Percentiles rank a stretch among this genome's conserved stretches.
phyloP scores from a whole-genome alignment of 495 filamentous ascomycete genomes.

The Acidomyces sp. region DNA sequence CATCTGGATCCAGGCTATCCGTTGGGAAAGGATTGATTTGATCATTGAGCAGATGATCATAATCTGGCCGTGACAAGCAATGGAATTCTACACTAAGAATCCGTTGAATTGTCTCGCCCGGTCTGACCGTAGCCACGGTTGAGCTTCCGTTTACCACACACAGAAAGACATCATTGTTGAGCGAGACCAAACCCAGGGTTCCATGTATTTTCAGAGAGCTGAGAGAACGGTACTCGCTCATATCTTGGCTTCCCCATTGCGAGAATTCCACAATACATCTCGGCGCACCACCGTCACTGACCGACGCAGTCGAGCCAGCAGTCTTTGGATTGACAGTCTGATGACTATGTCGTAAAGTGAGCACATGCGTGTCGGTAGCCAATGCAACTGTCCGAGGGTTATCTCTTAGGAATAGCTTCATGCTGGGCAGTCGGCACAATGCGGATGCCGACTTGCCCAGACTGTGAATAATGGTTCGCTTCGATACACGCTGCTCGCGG shows the following conservation, averaged over 20 bases:
- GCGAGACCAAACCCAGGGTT: conserved; percentile 78
- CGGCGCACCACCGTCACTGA: conserved; percentile 31
- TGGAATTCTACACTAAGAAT: conserved; percentile 86
- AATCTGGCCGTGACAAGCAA: conserved; percentile 72
- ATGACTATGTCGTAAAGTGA: conserved; percentile 67
- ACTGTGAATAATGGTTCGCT: no score
- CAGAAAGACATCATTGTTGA: conserved; percentile 76
- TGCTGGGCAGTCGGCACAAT: conserved; percentile 21
- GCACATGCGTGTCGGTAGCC: conserved; percentile 58
- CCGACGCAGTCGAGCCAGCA: conserved; percentile 38
- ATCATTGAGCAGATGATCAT: conserved; percentile 57
- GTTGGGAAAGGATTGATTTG: conserved; percentile 42
- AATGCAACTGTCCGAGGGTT: conserved; percentile 78
- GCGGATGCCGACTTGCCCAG: no score
- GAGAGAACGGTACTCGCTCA: conserved; percentile 60
- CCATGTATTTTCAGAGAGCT: conserved; percentile 67
- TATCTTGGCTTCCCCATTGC: conserved; percentile 45
- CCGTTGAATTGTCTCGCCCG: conserved; percentile 75
- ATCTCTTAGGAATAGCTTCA: conserved; percentile 55
- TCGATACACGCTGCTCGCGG: no score
- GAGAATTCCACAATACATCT: conserved; percentile 85
- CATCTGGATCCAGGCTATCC: conserved; percentile 39
- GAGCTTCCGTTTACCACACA: conserved; percentile 72
- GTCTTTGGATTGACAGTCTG: conserved; percentile 28
- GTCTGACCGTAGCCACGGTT: conserved; percentile 67